Base-by-base conservation (phyloP, 805 yeast genomes). In the Debaryomyces castellii region DNA sequence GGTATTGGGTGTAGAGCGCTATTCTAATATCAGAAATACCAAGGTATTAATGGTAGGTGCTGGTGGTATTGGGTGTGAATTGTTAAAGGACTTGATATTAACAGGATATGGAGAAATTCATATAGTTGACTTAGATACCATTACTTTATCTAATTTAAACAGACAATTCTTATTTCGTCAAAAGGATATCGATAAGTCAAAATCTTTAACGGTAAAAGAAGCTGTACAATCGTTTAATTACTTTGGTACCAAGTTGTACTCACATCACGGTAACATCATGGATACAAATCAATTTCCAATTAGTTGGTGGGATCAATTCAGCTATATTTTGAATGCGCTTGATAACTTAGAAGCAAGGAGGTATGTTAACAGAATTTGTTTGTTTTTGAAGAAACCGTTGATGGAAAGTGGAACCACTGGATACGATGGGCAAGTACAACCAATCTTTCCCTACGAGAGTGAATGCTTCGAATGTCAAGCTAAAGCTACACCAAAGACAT, bases 331-430 rank as follows among this genome's bases (percentile, higher is more conserved):
- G 73, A 94, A 95, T 59, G 99, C 99, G 0, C 75, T 94, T 52
- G 99, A 94, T 62, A 94, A 94, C 62, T 70, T 91, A 24, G 96
- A 89, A n/a, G 99, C 99, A 0, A 76, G 99, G 55, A 72, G 91
- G 12, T 87, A 90, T 63, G 96, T 95, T 41, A 94, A 94, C 60
- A 78, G 81, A 47, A 82, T 92, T 68, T 85, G 92, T 8, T 75
- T 92, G 11, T 86, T 87, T 48, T 69, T 88, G 16, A 71, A 77
- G 22, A 85, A 77, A 22, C 96, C 96, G 1, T 74, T 92, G 41
- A 81, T 94, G 77, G 99, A 94, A 64, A 81, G 89, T 44, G 99
- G 99, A 8, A 91, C 98, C 0, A 87, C 97, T 0, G 99, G 99
- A 1, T 87, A 85, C 51, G 84, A 83, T 51, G 99, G 99, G 18